Percentiles rank a stretch among this genome's conserved stretches.
Evolutionary conservation across 2,329 filamentous ascomycete species (phyloP).

Genomic region (Emergomyces africanus): DNA sequence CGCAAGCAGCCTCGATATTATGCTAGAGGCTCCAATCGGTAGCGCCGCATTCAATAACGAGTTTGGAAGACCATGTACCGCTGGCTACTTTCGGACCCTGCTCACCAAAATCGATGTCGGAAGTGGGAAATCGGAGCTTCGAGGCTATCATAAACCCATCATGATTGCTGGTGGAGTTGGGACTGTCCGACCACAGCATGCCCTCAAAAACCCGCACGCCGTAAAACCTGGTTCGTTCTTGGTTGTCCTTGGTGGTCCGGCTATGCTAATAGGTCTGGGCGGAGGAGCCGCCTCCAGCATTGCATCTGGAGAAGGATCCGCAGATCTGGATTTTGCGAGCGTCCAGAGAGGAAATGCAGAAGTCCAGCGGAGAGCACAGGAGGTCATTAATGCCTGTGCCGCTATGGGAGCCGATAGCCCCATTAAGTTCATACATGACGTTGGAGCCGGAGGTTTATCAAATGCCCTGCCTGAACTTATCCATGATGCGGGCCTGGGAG

Average conservation of each 20-base stretch:
- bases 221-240: slow-evolving; percentile 82
- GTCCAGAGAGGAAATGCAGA: slow-evolving; percentile 96
- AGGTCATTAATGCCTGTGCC: slow-evolving; percentile 92
- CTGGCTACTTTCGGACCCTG: slow-evolving; percentile 85
- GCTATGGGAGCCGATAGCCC: slow-evolving; percentile 74
- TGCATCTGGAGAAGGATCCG: slow-evolving; percentile 73
- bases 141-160: slow-evolving; percentile 96
- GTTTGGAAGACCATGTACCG: slow-evolving; percentile 79
- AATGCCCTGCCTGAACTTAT: slow-evolving; percentile 80
- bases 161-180: slow-evolving; percentile 96
- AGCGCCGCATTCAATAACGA: slow-evolving; percentile 97
- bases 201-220: slow-evolving; percentile 65
- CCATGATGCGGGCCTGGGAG: slow-evolving; percentile 81
- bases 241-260: slow-evolving; percentile 86
- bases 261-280: slow-evolving; percentile 94
- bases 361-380: slow-evolving; percentile 87
- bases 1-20: slow-evolving; percentile 88
- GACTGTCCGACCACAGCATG: slow-evolving; percentile 80
- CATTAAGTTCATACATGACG: slow-evolving; percentile 95
- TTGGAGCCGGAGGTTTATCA: slow-evolving; percentile 81
- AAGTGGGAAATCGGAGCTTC: slow-evolving; percentile 53
- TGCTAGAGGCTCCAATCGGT: slow-evolving; percentile 93
- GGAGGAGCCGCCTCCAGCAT: slow-evolving; percentile 91
- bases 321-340: slow-evolving; percentile 91
- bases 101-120: slow-evolving; percentile 54